Evolutionary conservation across 331 rosid genomes (phyloP), one percentile per base, ranked within the genome.

Genomic region (Ulmus americana): DNA sequence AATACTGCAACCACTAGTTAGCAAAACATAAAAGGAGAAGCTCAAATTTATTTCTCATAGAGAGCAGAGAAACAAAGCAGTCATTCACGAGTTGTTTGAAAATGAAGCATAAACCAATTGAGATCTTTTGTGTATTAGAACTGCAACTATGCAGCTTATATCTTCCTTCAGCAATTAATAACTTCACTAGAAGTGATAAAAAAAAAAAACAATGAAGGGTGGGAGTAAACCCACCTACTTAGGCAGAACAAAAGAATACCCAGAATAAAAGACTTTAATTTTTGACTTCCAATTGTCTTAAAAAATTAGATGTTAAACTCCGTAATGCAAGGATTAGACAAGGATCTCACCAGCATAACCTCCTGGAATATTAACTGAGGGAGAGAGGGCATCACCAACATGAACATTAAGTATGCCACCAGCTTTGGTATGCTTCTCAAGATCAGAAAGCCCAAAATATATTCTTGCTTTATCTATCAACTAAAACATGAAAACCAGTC

Each of bases 401-500:
- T 76, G 87, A 69, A 92, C 72, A 54, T 82, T 92, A 47, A 92
- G 86, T 55, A 82, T 16, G 43, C 98, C 97, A 49, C 98, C 95
- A 70, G 83, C 83, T 53, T 79, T 56, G 54, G 95, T 85, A 63
- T 8, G 69, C 78, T 87, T 87, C 86, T 92, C 98, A 73, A 89
- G 86, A 72, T 76, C 85, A 59, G 84, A 85, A 22, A 92, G 83
- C 56, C 97, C 95, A 76, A 92, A 64, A 65, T 77, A 80, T 11
- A 81, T 84, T 74, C 98, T 89, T 0, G 95, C 95, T 83, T 87
- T 80, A 72, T 87, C 86, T 61, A 92, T 89, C 80, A 92, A 84
- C 98, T 92, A 67, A 38, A 74, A 65, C 59, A 47, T 59, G 56
- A 58, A 61, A 53, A 45, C 12, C 44, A 45, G 75, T 79, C 57